Evolutionary conservation across 306 rosid genomes (phyloP).

Genomic region (Quercus variabilis): DNA sequence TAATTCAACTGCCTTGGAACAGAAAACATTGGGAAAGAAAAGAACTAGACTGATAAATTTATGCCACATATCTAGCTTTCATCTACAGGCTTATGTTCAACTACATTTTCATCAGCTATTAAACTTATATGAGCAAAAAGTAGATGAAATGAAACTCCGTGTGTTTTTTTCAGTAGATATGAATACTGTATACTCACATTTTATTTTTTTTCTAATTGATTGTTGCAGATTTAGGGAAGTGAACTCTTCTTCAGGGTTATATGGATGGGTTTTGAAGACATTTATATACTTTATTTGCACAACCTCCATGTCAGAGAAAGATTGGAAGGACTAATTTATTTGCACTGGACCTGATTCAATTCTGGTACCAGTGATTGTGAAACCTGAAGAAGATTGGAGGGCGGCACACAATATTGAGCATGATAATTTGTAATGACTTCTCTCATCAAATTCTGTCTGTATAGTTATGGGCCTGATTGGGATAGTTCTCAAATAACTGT

Average conservation of each 20-base stretch:
- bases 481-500: no score
- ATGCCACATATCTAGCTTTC: not conserved
- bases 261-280: conserved; percentile 94
- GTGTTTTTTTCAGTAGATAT: not conserved
- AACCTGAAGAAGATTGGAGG: conserved; percentile 87
- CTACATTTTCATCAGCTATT: not conserved
- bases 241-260: conserved; percentile 82
- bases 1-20: not conserved
- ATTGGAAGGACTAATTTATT: conserved; percentile 71
- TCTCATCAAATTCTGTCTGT: not conserved
- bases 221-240: conserved; percentile 49
- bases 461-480: no score
- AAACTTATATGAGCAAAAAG: not conserved
- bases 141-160: not conserved
- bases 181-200: not conserved
- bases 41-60: not conserved
- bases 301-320: conserved; percentile 43
- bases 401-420: conserved; percentile 95
- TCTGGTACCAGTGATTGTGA: conserved; percentile 69
- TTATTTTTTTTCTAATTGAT: not conserved
- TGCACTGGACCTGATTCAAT: conserved; percentile 96
- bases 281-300: conserved; percentile 44
- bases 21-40: not conserved
- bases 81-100: not conserved
- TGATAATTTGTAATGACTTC: conserved; percentile 56